Percentiles rank a stretch among this genome's conserved stretches.
These are phyloP conservation scores for Verticillium nonalfalfae DNA, from an alignment of 2,329 filamentous ascomycete species.

Conservation along the genomic window DNA sequence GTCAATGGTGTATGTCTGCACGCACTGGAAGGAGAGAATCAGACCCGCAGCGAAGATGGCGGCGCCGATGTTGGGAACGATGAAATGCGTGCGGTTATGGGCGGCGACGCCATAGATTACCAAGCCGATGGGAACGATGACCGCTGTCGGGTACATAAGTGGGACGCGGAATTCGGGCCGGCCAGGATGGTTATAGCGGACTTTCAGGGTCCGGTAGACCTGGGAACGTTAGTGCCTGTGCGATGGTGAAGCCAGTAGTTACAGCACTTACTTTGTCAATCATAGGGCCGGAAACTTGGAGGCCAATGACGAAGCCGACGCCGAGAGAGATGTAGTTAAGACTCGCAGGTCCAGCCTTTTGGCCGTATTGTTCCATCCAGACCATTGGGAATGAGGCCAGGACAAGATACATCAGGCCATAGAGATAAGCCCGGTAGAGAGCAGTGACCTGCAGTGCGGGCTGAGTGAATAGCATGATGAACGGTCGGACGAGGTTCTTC, in stretches of 20 bases:
- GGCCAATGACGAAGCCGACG: conserved; percentile 47
- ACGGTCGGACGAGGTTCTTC: conserved; percentile 34
- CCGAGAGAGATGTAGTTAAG: conserved; percentile 48
- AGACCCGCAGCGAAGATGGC: conserved; percentile 38
- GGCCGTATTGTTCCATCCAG: conserved; percentile 39
- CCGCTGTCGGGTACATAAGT: conserved; percentile 24
- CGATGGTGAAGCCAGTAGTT: too few relatives aligned
- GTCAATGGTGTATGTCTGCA: conserved; percentile 46
- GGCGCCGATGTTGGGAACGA: conserved; percentile 52
- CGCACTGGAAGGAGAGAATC: conserved; percentile 50
- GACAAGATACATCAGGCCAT: conserved; percentile 48
- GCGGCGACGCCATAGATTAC: conserved; percentile 43
- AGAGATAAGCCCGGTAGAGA: conserved; percentile 41
- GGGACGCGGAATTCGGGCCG: conserved; percentile 27
- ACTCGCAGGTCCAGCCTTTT: conserved; percentile 37
- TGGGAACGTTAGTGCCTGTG: conserved; percentile 1
- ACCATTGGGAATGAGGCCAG: conserved; percentile 47
- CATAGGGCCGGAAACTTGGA: conserved; percentile 38
- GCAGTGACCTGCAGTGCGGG: conserved; percentile 44
- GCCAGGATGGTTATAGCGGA: conserved; percentile 17
- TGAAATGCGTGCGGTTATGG: conserved; percentile 36
- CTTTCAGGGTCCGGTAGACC: conserved; percentile 20
- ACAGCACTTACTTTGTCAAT: conserved; percentile 21
- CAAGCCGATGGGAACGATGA: conserved; percentile 39
- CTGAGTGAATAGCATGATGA: conserved; percentile 41